Evolutionary conservation across 352 stramenopile genomes (phyloP).

Genomic region (Phytophthora tubulina): DNA sequence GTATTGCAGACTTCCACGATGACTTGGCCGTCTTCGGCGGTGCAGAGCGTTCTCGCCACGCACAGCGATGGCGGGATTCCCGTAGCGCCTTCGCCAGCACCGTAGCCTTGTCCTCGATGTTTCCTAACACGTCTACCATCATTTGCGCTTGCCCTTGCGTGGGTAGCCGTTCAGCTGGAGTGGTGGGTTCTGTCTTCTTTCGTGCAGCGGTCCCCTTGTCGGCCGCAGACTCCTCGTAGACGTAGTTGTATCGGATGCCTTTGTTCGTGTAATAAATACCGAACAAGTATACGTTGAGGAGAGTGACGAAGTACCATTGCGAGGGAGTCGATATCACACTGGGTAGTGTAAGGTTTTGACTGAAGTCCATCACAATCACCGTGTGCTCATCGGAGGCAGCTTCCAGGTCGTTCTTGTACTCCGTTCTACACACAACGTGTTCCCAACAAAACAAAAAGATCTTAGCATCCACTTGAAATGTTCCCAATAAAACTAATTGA

Average conservation of each 20-base stretch:
- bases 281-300: slow-evolving; percentile 27
- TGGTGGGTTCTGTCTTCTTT: not conserved
- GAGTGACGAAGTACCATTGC: slow-evolving; percentile 31
- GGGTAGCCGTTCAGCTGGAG: not conserved
- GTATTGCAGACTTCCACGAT: too few species aligned
- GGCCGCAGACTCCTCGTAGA: slow-evolving; percentile 9
- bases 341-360: too few species aligned
- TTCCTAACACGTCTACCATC: too few species aligned
- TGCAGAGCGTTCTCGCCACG: too few species aligned
- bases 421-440: not conserved
- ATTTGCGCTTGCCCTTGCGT: too few species aligned
- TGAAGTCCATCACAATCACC: slow-evolving; percentile 33
- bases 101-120: too few species aligned
- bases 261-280: slow-evolving; percentile 26
- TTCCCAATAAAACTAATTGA: slow-evolving; percentile 3
- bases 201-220: slow-evolving; percentile 9
- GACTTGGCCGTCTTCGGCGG: too few species aligned
- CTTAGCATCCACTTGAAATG: not conserved
- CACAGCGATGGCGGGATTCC: too few species aligned
- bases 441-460: slow-evolving; percentile 7
- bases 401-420: slow-evolving; percentile 14
- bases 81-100: too few species aligned
- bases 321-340: too few species aligned
- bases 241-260: slow-evolving; percentile 22
- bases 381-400: slow-evolving; percentile 1